Conservation (phyloP, 305 asterid species). For the Andrographis paniculata region DNA sequence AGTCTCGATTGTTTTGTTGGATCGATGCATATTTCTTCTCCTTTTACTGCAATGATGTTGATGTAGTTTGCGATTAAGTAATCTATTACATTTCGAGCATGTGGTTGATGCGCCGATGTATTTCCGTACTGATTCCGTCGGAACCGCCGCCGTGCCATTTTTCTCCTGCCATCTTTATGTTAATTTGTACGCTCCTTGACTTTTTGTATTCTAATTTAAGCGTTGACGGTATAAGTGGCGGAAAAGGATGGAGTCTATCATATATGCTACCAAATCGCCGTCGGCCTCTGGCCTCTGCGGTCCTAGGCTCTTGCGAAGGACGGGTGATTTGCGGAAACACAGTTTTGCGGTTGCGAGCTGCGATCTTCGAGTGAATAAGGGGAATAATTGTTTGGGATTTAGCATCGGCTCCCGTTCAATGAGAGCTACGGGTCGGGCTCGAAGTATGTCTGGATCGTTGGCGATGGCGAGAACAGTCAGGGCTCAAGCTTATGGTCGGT, state of each 20-base stretch:
- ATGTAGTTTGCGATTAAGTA: neutral
- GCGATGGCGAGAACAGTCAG: slow-evolving; percentile 48
- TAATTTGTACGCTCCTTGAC: slow-evolving; percentile 22
- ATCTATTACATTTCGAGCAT: slow-evolving; percentile 1
- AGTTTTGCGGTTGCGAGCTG: slow-evolving; percentile 12
- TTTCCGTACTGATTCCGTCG: neutral
- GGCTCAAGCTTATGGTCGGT: slow-evolving; percentile 63
- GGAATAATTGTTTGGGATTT: slow-evolving; percentile 38
- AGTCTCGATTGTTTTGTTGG: neutral
- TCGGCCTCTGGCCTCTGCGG: slow-evolving; percentile 26
- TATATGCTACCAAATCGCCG: slow-evolving; percentile 35
- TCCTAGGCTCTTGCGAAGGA: slow-evolving; percentile 27
- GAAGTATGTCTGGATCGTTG: slow-evolving; percentile 34
- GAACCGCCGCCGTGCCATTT: slow-evolving; percentile 7
- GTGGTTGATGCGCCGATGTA: neutral
- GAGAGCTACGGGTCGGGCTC: slow-evolving; percentile 31
- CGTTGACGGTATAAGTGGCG: slow-evolving; percentile 29
- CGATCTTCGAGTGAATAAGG: slow-evolving; percentile 30
- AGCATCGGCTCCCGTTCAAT: slow-evolving; percentile 34
- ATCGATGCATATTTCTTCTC: neutral
- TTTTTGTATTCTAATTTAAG: slow-evolving; percentile 18
- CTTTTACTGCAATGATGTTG: neutral
- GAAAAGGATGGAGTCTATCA: slow-evolving; percentile 60
- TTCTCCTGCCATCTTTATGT: neutral
- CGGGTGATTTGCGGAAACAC: slow-evolving; percentile 22